Percentiles rank a stretch among this genome's conserved stretches.
phyloP scores from a whole-genome alignment of 2,329 filamentous ascomycete species.

The Sclerotinia borealis region DNA sequence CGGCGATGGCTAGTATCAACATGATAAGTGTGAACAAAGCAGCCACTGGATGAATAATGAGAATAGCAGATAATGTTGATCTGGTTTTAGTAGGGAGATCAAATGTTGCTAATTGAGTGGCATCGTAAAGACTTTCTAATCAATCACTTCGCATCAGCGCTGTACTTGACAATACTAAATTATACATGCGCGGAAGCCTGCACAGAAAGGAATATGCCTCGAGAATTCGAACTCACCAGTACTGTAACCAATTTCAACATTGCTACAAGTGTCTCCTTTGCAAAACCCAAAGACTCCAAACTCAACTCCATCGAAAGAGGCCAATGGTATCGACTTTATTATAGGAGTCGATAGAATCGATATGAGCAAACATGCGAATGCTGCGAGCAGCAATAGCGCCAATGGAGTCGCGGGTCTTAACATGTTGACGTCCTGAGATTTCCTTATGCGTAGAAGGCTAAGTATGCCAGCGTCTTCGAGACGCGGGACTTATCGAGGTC shows the following conservation, averaged over 20 bases:
- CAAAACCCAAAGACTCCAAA: slow-evolving; percentile 96
- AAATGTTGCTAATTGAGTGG: slow-evolving; percentile 39
- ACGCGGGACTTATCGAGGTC: slow-evolving; percentile 34
- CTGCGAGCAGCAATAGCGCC: slow-evolving; percentile 74
- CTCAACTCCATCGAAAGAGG: slow-evolving; percentile 65
- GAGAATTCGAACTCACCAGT: slow-evolving; percentile 48
- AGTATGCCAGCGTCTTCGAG: slow-evolving; percentile 40
- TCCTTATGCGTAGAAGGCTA: slow-evolving; percentile 19
- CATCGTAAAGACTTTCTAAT: slow-evolving; percentile 26
- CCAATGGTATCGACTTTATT: slow-evolving; percentile 77
- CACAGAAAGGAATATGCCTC: not conserved
- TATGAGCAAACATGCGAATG: slow-evolving; percentile 79
- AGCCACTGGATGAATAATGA: slow-evolving; percentile 89
- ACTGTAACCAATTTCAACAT: slow-evolving; percentile 77
- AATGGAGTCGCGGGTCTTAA: slow-evolving; percentile 89
- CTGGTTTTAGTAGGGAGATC: slow-evolving; percentile 49
- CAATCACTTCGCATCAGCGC: not conserved
- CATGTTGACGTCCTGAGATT: slow-evolving; percentile 36
- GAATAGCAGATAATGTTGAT: slow-evolving; percentile 71
- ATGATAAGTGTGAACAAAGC: slow-evolving; percentile 80
- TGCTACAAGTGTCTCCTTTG: slow-evolving; percentile 57
- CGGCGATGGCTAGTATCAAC: slow-evolving; percentile 69
- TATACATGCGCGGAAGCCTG: not conserved
- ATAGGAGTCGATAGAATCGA: slow-evolving; percentile 89
- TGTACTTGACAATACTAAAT: not conserved